These are phyloP conservation scores for Fusarium udum DNA, from an alignment of 2,329 filamentous ascomycete genomes.

Conservation along the genomic window DNA sequence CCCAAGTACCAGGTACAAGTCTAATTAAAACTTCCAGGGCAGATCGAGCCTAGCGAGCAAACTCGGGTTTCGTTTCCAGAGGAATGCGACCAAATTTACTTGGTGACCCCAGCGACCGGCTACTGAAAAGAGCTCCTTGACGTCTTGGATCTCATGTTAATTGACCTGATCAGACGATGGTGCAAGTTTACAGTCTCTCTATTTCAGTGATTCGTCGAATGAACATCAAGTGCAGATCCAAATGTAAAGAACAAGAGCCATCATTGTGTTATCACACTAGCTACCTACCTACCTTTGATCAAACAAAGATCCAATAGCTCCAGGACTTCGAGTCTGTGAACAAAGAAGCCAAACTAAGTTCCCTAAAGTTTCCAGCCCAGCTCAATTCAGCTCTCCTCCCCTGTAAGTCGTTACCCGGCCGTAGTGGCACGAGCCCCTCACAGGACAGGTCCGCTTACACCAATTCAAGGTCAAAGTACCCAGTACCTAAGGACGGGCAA, in stretches of 20 bases:
- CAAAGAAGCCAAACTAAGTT: slow-evolving; percentile 11
- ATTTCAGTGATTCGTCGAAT: not conserved
- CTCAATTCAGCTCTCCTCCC: not conserved
- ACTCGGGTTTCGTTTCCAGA: slow-evolving; percentile 37
- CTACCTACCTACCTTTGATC: no score
- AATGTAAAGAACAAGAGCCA: not conserved
- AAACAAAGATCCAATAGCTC: not conserved
- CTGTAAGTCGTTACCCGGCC: slow-evolving; percentile 34
- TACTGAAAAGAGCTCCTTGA: slow-evolving; percentile 18
- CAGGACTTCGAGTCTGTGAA: not conserved
- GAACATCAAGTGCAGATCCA: not conserved
- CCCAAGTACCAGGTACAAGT: slow-evolving; percentile 9
- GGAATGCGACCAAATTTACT: slow-evolving; percentile 41
- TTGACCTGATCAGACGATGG: not conserved
- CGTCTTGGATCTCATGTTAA: slow-evolving; percentile 12
- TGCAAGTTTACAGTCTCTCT: not conserved
- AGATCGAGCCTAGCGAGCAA: slow-evolving; percentile 29
- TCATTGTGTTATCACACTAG: not conserved
- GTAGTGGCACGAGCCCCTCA: slow-evolving; percentile 28
- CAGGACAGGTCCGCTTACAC: slow-evolving; percentile 8
- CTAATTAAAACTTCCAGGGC: slow-evolving; percentile 34
- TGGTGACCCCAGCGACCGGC: slow-evolving; percentile 31
- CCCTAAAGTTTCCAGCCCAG: not conserved
- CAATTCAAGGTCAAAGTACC: not conserved
- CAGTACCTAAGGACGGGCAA: slow-evolving; percentile 23